A percentile compares a stretch with the other conserved stretches of the same genome.
Evolutionary conservation across 345 rosid species (phyloP).

Genomic region (Camelina sativa): DNA sequence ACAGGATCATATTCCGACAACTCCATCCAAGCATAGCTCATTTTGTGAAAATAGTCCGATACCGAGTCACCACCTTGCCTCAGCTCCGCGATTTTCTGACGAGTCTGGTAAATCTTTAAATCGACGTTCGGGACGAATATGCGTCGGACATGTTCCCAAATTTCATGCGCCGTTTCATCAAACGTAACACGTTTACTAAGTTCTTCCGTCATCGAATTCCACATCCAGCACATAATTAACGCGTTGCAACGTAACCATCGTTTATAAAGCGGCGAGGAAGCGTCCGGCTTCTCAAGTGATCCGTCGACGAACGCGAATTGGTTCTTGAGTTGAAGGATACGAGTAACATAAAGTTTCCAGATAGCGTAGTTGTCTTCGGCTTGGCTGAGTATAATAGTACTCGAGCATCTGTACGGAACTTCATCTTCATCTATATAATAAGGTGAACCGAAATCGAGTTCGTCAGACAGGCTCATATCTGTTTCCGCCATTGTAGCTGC

Average conservation of each 20-base stretch:
- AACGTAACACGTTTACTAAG: neutral
- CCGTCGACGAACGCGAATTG: conserved; percentile 1
- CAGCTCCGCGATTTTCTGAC: neutral
- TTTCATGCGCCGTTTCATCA: neutral
- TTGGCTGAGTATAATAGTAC: neutral
- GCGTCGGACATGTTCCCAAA: neutral
- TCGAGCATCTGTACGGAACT: neutral
- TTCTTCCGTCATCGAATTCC: neutral
- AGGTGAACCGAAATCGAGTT: neutral
- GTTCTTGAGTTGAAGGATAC: neutral
- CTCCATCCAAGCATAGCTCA: neutral
- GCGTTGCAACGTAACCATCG: conserved; percentile 2
- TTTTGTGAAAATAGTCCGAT: neutral
- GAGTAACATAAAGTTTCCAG: neutral
- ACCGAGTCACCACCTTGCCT: conserved; percentile 8
- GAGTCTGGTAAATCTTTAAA: conserved; percentile 11
- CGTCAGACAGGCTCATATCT: neutral
- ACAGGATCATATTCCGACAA: conserved; percentile 23
- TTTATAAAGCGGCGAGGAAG: neutral
- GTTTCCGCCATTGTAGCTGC: neutral
- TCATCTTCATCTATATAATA: neutral
- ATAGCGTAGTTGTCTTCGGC: conserved; percentile 25
- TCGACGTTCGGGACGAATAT: neutral
- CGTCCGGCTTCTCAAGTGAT: neutral
- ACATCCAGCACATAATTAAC: neutral